Evolutionary conservation across 2,329 filamentous ascomycete species (phyloP).

Genomic region (Aspergillus pseudoglaucus): DNA sequence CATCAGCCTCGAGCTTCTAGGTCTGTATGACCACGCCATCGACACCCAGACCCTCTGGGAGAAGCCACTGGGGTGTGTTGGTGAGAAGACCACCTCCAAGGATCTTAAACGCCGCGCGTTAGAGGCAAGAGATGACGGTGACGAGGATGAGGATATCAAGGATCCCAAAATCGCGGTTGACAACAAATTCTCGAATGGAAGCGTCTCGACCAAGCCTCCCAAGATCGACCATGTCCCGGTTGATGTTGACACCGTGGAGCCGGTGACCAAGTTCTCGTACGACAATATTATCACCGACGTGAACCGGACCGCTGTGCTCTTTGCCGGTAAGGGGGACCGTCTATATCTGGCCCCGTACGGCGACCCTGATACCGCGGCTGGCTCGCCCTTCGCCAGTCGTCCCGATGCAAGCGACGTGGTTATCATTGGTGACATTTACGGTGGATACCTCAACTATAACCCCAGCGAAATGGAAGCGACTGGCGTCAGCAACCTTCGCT

Average conservation of each 20-base stretch:
- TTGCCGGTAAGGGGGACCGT: background rate
- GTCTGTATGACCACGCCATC: background rate
- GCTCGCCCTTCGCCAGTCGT: background rate
- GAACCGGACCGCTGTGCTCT: background rate
- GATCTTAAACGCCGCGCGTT: background rate
- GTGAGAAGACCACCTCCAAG: background rate
- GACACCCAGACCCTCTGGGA: background rate
- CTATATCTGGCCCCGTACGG: background rate
- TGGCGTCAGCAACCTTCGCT: background rate
- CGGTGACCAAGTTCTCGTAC: background rate
- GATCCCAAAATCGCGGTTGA: background rate
- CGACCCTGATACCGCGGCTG: background rate
- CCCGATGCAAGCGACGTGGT: background rate
- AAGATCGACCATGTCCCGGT: background rate
- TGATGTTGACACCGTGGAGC: background rate
- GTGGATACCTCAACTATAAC: background rate
- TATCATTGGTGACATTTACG: background rate
- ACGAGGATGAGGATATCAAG: background rate
- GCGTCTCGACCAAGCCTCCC: background rate
- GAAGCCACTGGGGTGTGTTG: background rate
- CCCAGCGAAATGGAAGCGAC: background rate
- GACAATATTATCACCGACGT: background rate
- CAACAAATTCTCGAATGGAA: background rate
- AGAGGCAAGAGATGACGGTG: background rate
- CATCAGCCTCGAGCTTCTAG: background rate